Evolutionary conservation across 257 asterid genomes (phyloP), one percentile per base, ranked within the genome.

Genomic region (Solanum boliviense): DNA sequence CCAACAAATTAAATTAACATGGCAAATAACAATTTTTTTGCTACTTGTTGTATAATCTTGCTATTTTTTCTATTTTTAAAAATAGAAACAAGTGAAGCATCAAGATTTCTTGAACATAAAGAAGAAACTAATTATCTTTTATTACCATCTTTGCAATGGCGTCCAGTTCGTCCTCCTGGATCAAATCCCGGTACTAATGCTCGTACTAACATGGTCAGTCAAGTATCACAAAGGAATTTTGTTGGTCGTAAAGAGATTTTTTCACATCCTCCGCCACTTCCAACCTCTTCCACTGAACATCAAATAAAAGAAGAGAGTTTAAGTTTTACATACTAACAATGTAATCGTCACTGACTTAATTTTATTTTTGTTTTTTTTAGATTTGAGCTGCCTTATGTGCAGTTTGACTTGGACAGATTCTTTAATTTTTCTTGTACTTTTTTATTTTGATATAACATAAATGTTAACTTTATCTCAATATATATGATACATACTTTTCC

Each of bases 61-160:
- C 5, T 78, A 13, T 16, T 41, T 78, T 78, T 78, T 41, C 13
- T 78, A 78, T 39, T 44, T 27, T 7, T 41, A 7, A 25, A 6
- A 25, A 7, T 25, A 27, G 58, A 78, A 39, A 38, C 88, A 29
- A 27, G 83, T 38, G 88, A 91, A 88, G 93, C 93, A 5, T 20
- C 92, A 38, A 86, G 95, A 70, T 79, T 92, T 65, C 92, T 93
- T 6, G 91, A 90, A 7, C 90, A 89, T 34, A 94, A 91, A 34
- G 90, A 90, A 89, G 56, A 36, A 48, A 89, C 86, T 46, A 56
- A 56, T 56, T 73, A 46, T 71, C 82, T 85, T 85, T 23, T 85
- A 9, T 68, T 85, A 34, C 23, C 82, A 25, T 85, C 87, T 68
- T n/a, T 85, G 0, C 83, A 85, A 52, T 85, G 83, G 83, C 87